Evolutionary conservation across 257 asterid genomes (phyloP).

Genomic region (Perilla frutescens): DNA sequence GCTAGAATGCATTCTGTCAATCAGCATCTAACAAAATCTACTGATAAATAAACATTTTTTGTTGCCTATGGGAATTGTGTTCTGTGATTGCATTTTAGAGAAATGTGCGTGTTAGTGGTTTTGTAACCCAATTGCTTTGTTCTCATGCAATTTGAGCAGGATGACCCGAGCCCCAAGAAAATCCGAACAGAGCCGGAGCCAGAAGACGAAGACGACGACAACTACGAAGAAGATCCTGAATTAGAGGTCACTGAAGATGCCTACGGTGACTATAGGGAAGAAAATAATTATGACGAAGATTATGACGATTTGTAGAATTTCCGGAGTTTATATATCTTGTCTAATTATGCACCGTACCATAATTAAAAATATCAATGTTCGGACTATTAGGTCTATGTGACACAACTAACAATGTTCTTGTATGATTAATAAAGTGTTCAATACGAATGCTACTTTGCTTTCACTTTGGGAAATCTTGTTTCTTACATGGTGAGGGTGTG

Average conservation of each 20-base stretch:
- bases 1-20: too few relatives aligned
- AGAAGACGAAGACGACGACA: constrained; percentile 6
- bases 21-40: too few relatives aligned
- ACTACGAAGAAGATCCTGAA: constrained; percentile 31
- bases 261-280: constrained; percentile 31
- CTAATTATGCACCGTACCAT: not conserved
- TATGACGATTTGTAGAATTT: constrained; percentile 29
- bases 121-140: not conserved
- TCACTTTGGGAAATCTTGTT: too few relatives aligned
- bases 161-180: constrained; percentile 42
- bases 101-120: too few relatives aligned
- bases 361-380: too few relatives aligned
- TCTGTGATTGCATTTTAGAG: not conserved
- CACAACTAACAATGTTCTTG: too few relatives aligned
- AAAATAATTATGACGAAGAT: constrained; percentile 37
- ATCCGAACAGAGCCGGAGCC: constrained; percentile 2
- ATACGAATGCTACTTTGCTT: too few relatives aligned
- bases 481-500: too few relatives aligned
- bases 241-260: constrained; percentile 34
- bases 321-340: not conserved
- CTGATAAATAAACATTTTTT: too few relatives aligned
- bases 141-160: constrained; percentile 40
- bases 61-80: too few relatives aligned
- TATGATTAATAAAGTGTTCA: too few relatives aligned
- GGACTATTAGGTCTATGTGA: too few relatives aligned